Percentiles rank a stretch among this genome's conserved stretches.
These are phyloP conservation scores for Pyrenophora teres DNA, from an alignment of 2,329 filamentous ascomycete species.

Conservation along the genomic window DNA sequence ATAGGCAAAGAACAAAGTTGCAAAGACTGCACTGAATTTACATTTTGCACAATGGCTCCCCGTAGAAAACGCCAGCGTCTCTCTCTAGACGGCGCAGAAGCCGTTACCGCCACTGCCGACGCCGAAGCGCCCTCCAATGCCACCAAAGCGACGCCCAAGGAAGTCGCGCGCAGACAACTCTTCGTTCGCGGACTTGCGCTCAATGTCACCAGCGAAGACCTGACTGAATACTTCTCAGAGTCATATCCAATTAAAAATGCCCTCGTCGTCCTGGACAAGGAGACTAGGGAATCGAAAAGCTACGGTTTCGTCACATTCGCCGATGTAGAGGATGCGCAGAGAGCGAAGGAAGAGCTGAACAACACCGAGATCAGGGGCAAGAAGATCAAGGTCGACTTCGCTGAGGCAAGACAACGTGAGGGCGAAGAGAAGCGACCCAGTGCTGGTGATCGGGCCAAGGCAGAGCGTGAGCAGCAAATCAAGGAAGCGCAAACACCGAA, in stretches of 20 bases:
- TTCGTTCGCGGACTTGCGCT: slow-evolving; percentile 88
- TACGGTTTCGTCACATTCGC: slow-evolving; percentile 98
- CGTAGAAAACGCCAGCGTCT: slow-evolving; percentile 50
- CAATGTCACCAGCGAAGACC: slow-evolving; percentile 75
- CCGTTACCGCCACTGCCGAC: slow-evolving; percentile 35
- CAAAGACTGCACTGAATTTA: slow-evolving; percentile 1
- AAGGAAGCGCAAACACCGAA: slow-evolving; percentile 72
- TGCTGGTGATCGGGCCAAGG: slow-evolving; percentile 63
- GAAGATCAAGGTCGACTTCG: slow-evolving; percentile 83
- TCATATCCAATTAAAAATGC: slow-evolving; percentile 95
- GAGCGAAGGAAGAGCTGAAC: slow-evolving; percentile 80
- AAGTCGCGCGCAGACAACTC: slow-evolving; percentile 58
- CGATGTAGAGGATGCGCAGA: slow-evolving; percentile 85
- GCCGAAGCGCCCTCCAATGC: slow-evolving; percentile 21
- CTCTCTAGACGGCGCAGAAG: slow-evolving; percentile 45
- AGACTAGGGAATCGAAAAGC: slow-evolving; percentile 85
- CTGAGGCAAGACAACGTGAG: slow-evolving; percentile 79
- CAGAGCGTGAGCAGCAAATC: slow-evolving; percentile 67
- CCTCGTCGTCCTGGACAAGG: slow-evolving; percentile 83
- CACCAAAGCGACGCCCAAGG: slow-evolving; percentile 28
- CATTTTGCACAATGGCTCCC: slow-evolving; percentile 41
- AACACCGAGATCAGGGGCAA: slow-evolving; percentile 77
- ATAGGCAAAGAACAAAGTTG: slow-evolving; percentile 1
- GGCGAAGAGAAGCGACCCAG: slow-evolving; percentile 44
- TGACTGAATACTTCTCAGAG: slow-evolving; percentile 91